A percentile compares a stretch with the other conserved stretches of the same genome.
Conservation (phyloP, 345 rosid genomes). For the Eucalyptus brandiana region DNA sequence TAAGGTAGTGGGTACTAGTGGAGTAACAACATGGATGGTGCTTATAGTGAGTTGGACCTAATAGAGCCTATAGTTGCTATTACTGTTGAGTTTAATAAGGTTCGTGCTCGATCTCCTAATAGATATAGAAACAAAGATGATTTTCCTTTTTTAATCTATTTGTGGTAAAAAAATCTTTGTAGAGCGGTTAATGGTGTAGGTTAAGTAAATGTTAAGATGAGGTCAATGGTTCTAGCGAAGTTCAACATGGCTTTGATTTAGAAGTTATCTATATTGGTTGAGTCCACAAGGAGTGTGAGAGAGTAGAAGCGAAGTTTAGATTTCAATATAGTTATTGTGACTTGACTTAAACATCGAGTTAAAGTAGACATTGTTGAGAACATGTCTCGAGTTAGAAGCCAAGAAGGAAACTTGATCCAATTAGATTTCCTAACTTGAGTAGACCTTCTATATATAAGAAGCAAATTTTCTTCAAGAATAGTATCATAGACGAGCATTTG, state of each 20-base stretch:
- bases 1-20: fast-evolving
- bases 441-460: too few species aligned
- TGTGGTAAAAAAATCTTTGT: not conserved
- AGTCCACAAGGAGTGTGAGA: not conserved
- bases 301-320: not conserved
- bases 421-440: too few species aligned
- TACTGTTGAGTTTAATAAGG: not conserved
- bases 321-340: not conserved
- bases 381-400: not conserved
- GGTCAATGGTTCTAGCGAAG: not conserved
- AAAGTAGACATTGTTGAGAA: not conserved
- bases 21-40: not conserved
- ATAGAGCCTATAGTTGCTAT: not conserved
- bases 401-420: too few species aligned
- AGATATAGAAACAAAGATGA: not conserved
- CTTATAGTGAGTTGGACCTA: not conserved
- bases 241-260: not conserved
- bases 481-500: too few species aligned
- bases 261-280: not conserved
- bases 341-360: not conserved
- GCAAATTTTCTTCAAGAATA: too few species aligned
- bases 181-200: not conserved
- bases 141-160: not conserved
- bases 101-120: not conserved
- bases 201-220: not conserved